These are phyloP conservation scores for Epichloe bromicola DNA, from an alignment of 2,329 filamentous ascomycete species.

Conservation along the genomic window DNA sequence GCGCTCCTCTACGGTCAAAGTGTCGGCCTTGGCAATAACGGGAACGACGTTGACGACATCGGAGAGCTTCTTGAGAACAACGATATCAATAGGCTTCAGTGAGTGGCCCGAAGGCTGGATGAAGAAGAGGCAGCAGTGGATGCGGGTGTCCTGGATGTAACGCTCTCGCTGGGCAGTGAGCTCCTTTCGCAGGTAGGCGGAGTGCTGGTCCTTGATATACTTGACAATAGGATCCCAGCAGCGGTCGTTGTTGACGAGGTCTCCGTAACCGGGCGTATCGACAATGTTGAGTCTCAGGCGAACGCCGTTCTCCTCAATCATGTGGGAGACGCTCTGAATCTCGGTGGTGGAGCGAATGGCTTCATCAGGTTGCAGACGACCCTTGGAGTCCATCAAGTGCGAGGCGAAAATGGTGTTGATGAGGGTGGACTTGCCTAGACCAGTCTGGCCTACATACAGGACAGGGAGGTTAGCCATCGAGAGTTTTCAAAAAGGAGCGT, in stretches of 20 bases:
- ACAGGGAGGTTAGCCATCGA: constrained; percentile 8
- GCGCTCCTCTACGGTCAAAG: constrained; percentile 88
- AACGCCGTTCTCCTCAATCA: constrained; percentile 98
- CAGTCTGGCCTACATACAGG: constrained; percentile 67
- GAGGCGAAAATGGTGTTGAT: constrained; percentile 99
- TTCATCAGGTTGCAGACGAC: constrained; percentile 83
- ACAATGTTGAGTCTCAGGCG: constrained; percentile 97
- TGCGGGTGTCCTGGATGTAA: constrained; percentile 97
- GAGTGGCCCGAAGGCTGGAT: constrained; percentile 97
- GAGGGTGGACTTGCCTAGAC: constrained; percentile 94
- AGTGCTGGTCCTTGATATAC: constrained; percentile 99
- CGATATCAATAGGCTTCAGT: constrained; percentile 97
- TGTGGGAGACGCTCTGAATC: constrained; percentile 94
- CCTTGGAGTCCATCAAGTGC: constrained; percentile 98
- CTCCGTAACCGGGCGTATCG: constrained; percentile 94
- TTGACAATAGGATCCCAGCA: constrained; percentile 99
- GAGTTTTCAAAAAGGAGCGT: not conserved
- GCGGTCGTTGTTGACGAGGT: constrained; percentile 98
- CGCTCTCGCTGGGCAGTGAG: constrained; percentile 97
- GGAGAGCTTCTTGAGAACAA: constrained; percentile 97
- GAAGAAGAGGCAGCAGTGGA: constrained; percentile 99
- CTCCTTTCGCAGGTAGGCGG: constrained; percentile 96
- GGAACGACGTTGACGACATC: constrained; percentile 99
- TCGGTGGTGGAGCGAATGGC: constrained; percentile 90
- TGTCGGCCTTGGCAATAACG: constrained; percentile 97